phyloP scores from a whole-genome alignment of 2,329 filamentous ascomycete genomes.

The Geosmithia morbida region DNA sequence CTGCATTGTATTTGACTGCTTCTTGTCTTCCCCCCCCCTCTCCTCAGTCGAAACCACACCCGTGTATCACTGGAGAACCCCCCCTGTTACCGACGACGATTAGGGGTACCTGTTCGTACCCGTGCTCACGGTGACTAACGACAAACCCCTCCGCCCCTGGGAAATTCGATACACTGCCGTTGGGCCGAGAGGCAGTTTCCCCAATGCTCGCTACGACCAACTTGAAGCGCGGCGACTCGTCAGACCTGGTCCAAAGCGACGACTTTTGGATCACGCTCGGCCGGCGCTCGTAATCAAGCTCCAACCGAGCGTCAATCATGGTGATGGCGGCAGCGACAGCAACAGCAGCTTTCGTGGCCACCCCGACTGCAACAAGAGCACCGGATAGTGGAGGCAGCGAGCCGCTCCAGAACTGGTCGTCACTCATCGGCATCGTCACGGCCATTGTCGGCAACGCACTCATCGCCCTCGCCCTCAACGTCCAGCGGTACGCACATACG shows the following conservation, averaged over 20 bases:
- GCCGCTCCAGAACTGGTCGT: constrained; percentile 63
- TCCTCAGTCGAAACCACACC: neutral
- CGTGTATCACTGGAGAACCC: neutral
- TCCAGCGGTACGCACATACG: constrained; percentile 90
- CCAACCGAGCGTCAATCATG: neutral
- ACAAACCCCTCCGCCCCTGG: too few relatives aligned
- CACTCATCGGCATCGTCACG: constrained; percentile 84
- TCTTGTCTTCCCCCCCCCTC: neutral
- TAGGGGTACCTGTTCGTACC: neutral
- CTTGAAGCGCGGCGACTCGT: neutral
- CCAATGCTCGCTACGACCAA: neutral
- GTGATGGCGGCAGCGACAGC: neutral
- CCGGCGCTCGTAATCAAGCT: neutral
- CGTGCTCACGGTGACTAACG: too few relatives aligned
- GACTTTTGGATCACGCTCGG: neutral
- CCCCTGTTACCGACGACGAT: neutral
- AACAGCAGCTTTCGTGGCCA: neutral
- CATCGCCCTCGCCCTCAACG: constrained; percentile 91
- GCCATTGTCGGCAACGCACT: constrained; percentile 87
- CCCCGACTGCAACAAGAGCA: neutral
- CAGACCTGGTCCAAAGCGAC: neutral
- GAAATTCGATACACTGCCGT: too few relatives aligned
- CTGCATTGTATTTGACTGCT: neutral
- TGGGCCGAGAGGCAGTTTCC: neutral
- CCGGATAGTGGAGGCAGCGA: constrained; percentile 10